Base-by-base conservation (phyloP, 495 filamentous ascomycete genomes). In the Neohortaea acidophila region DNA sequence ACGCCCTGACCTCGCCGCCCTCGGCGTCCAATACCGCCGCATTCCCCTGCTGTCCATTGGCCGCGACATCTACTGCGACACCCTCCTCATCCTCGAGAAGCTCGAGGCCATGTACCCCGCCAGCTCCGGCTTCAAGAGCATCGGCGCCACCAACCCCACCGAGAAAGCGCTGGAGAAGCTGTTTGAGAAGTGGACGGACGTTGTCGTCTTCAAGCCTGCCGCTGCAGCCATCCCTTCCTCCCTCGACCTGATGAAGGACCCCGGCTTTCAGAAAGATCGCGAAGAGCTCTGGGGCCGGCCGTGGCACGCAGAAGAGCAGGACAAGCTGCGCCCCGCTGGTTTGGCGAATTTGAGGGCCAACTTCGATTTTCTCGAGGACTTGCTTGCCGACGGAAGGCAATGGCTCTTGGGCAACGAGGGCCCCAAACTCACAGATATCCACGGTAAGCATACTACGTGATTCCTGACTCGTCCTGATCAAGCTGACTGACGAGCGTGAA, bases 11-110 rank as follows among this genome's bases (percentile, higher is more conserved):
- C 44, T 79, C 17, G 46, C 57, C 25, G 52, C 52, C 4, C 56
- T 80, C 0, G 68, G 69, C n/a, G 61, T 77, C 45, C 47, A 53
- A 4, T 75, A 81, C 59, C 68, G 75, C 0, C 73, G 77, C 32
- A 78, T 81, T 36, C 78, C 78, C 2, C 41, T 81, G 34, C 48
- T 79, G 33, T 49, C 69, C 36, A 48, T 54, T 36, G 53, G 53
- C 15, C 37, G 49, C 33, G 51, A 53, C 36, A 41, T 58, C 39
- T 56, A 56, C 47, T 54, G 48, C 39, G 56, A 57, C 41, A 53
- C 49, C 9, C 43, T 50, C n/a, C 35, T 79, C 15, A 79, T 81
- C 36, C 45, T 81, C 17, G 64, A 65, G 14, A 61, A 69, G 41
- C 68, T 80, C 7, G 71, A 77, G 48, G 39, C 52, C 1, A 51